Base-by-base conservation (phyloP, 2,329 filamentous ascomycete genomes). In the Penicillium vulpinum region DNA sequence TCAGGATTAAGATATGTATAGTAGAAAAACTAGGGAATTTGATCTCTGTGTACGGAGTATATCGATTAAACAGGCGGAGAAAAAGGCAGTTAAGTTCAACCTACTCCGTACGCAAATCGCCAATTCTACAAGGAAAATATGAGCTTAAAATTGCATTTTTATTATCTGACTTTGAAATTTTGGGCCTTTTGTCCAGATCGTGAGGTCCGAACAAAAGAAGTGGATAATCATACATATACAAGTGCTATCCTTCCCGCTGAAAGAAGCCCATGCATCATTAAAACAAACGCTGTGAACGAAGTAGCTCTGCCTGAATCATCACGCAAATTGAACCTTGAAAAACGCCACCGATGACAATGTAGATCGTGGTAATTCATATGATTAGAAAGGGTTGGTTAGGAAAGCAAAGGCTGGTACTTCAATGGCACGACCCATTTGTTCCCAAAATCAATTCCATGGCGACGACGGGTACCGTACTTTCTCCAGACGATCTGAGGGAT, bases 371-470 rank as follows among this genome's bases (percentile, higher is more conserved):
- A 35, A 51, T 51, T 56, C 48, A 56, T 56, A 18, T 29, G n/a
- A 56, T 31, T 51, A 29, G 18, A 38, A 36, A 43, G 24, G 35
- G 41, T 38, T 16, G 31, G 35, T 68, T 58, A 75, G 21, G 65
- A 61, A 22, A 65, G 52, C 45, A 67, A 47, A 3, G 70, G 59
- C 38, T 75, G 73, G 63, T 73, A 83, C 47, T 75, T 72, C 75
- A 94, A 84, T 66, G 88, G 86, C 15, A 95, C 81, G 60, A 94
- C 87, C 93, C 93, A 97, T 62, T 87, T 85, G 58, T 87, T 86
- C 24, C 91, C 91, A 79, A 97, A 97, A 67, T 92, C 91, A 54
- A 97, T 88, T 0, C 92, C 92, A 62, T 90, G 87, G 21, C 92
- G 85, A 49, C 91, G 85, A 70, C 89, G 88, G 5, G 90, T 91